Conservation (phyloP, 2,329 filamentous ascomycete genomes). For the Teratosphaeria nubilosa region DNA sequence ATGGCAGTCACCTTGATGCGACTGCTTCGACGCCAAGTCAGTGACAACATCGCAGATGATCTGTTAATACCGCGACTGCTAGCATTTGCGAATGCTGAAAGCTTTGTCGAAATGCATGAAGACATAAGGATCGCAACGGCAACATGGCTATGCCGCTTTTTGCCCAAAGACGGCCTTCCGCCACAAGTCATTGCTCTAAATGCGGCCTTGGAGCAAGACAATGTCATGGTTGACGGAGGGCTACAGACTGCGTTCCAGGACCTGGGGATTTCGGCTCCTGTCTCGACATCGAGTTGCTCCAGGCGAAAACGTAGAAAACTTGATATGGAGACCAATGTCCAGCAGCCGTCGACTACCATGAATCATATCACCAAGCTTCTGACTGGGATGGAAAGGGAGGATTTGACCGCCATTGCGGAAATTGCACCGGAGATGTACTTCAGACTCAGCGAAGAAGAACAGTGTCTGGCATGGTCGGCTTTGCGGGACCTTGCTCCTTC, state of each 20-base stretch:
- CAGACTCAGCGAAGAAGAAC: constrained; percentile 10
- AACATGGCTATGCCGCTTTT: constrained; percentile 14
- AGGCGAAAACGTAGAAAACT: constrained; percentile 7
- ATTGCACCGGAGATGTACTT: constrained; percentile 11
- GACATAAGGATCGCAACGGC: constrained; percentile 17
- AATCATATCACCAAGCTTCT: constrained; percentile 7
- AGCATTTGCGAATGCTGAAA: constrained; percentile 3
- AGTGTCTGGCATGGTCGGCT: constrained; percentile 16
- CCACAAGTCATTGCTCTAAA: constrained; percentile 7
- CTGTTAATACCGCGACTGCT: constrained; percentile 10
- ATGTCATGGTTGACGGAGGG: constrained; percentile 17
- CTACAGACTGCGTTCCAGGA: constrained; percentile 10
- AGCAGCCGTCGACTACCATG: neutral
- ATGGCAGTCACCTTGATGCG: constrained; percentile 10
- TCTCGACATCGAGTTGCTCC: neutral
- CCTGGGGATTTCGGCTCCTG: constrained; percentile 5
- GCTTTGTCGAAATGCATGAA: constrained; percentile 13
- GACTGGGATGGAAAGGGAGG: constrained; percentile 8
- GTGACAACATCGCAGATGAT: constrained; percentile 4
- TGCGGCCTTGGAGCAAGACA: constrained; percentile 11
- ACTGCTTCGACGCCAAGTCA: constrained; percentile 1
- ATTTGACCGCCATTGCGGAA: constrained; percentile 10
- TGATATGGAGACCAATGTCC: neutral
- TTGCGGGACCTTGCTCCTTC: constrained; percentile 12
- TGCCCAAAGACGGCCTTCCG: constrained; percentile 7